Base-by-base conservation (phyloP, 2,329 filamentous ascomycete genomes). In the Thielaviopsis euricoi region DNA sequence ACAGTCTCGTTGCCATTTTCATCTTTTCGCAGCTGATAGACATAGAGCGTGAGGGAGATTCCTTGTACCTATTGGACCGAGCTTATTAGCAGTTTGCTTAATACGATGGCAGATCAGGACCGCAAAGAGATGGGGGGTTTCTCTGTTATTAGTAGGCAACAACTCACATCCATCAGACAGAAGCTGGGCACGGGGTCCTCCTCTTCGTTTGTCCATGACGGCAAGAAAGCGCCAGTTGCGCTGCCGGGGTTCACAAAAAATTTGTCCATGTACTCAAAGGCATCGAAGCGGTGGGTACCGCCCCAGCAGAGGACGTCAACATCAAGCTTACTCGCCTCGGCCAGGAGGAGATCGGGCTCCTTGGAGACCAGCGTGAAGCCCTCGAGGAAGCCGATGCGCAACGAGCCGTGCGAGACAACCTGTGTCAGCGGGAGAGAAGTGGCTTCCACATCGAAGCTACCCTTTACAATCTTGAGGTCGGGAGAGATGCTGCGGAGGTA, bases 91-190 rank as follows among this genome's bases (percentile, higher is more conserved):
- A 46, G 21, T 10, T 51, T 13, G n/a, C 4, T 13, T 22, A 10
- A 10, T n/a, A 19, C 12, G 9, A 29, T 25, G 3, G 13, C 6
- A 7, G 17, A 10, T 10, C 21, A n/a, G n/a, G n/a, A n/a, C n/a
- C 4, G n/a, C 19, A 5, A 25, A 33, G 29, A 3, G 37, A 21
- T n/a, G n/a, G n/a, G n/a, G n/a, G n/a, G n/a, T n/a, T n/a, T n/a
- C n/a, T n/a, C n/a, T n/a, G 46, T 3, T 19, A 13, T 40, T 22
- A 55, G 13, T 25, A 58, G 19, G 19, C n/a, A 9, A 55, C 57
- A 52, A 85, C 89, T 75, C 71, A 96, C 90, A 79, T 97, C 91
- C 91, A 97, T 96, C 70, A 97, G 73, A 67, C 93, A 95, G 71
- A 97, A 96, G 69, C 89, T 95, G 25, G 91, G 91, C 58, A 83